A percentile compares a stretch with the other conserved stretches of the same genome.
Evolutionary conservation across 1,284 basidiomycete genomes (phyloP).

Genomic region (Leccinum colubrinum): DNA sequence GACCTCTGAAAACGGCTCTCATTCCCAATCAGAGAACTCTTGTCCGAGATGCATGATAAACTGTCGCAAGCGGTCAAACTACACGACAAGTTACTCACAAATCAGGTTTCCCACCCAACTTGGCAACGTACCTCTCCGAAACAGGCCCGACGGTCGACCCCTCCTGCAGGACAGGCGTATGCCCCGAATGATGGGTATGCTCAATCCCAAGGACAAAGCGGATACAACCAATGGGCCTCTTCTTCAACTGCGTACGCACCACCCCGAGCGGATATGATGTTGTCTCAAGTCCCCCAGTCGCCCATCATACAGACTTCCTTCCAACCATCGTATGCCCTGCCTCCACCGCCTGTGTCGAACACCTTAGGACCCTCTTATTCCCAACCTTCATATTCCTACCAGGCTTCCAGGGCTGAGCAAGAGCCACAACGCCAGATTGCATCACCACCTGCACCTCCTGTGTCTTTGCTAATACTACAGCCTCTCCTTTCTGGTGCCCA

Average conservation of each 20-base stretch:
- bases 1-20: too few species aligned
- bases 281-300: slow-evolving; percentile 17
- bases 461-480: too few species aligned
- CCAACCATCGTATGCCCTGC: slow-evolving; percentile 15
- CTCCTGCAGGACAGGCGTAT: slow-evolving; percentile 12
- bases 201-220: slow-evolving; percentile 19
- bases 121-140: slow-evolving; percentile 45
- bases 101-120: slow-evolving; percentile 72
- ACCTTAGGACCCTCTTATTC: too few species aligned
- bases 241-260: slow-evolving; percentile 21
- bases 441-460: too few species aligned
- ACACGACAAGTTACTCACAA: slow-evolving; percentile 85
- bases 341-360: too few species aligned
- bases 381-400: too few species aligned
- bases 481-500: too few species aligned
- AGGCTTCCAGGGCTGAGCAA: too few species aligned
- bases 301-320: slow-evolving; percentile 12
- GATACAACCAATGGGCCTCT: slow-evolving; percentile 32
- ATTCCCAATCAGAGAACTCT: too few species aligned
- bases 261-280: neutral
- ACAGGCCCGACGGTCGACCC: slow-evolving; percentile 11
- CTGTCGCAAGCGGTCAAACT: slow-evolving; percentile 66
- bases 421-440: too few species aligned
- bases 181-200: slow-evolving; percentile 17
- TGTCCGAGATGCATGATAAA: too few species aligned